Percentiles rank a stretch among this genome's conserved stretches.
Conservation (phyloP, 2,329 filamentous ascomycete genomes). For the Alternaria arbusti region DNA sequence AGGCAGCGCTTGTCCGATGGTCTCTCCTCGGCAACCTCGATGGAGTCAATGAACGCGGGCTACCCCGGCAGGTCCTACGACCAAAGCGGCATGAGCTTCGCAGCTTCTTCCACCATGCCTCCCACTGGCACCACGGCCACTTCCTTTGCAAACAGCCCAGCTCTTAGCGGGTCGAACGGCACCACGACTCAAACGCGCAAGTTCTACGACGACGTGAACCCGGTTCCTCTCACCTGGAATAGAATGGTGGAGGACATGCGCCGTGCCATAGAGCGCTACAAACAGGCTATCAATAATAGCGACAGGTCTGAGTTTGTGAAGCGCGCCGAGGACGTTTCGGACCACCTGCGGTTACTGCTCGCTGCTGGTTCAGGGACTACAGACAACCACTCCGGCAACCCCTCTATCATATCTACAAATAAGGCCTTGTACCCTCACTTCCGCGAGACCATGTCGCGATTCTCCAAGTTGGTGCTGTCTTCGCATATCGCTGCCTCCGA, state of each 20-base stretch:
- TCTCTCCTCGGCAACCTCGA: slow-evolving; percentile 84
- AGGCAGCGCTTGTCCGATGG: slow-evolving; percentile 68
- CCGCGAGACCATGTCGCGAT: slow-evolving; percentile 99
- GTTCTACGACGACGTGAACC: slow-evolving; percentile 89
- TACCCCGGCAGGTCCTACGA: slow-evolving; percentile 64
- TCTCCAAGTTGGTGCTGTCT: slow-evolving; percentile 97
- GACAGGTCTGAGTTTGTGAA: slow-evolving; percentile 90
- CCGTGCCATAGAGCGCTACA: slow-evolving; percentile 84
- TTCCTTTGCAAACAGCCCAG: slow-evolving; percentile 60
- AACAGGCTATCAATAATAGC: slow-evolving; percentile 83
- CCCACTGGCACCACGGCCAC: slow-evolving; percentile 60
- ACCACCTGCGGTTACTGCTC: slow-evolving; percentile 90
- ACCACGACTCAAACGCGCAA: slow-evolving; percentile 71
- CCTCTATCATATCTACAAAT: slow-evolving; percentile 98
- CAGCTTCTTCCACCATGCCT: slow-evolving; percentile 51
- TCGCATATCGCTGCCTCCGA: slow-evolving; percentile 97
- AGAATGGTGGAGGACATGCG: slow-evolving; percentile 92
- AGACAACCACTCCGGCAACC: slow-evolving; percentile 97
- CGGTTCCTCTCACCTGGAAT: slow-evolving; percentile 84
- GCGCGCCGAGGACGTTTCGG: slow-evolving; percentile 96
- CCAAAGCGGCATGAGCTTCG: slow-evolving; percentile 52
- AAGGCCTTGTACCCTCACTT: slow-evolving; percentile 97
- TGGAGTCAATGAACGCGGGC: slow-evolving; percentile 83
- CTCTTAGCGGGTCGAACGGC: slow-evolving; percentile 50
- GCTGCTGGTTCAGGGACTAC: slow-evolving; percentile 96